Conservation (phyloP, 805 yeast species). For the Yarrowia bubula region DNA sequence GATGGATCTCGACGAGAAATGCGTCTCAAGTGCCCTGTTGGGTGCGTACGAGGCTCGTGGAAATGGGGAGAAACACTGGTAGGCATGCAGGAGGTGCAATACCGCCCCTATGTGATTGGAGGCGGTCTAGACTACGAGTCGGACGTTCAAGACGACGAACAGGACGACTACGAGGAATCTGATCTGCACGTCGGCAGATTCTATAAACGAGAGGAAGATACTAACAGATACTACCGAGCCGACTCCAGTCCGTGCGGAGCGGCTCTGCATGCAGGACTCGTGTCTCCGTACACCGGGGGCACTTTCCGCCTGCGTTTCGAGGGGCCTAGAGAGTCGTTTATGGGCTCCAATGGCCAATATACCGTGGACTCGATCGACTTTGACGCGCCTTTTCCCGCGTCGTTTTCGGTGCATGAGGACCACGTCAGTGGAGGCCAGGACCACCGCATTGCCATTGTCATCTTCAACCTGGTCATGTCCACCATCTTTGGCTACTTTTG, state of each 20-base stretch:
- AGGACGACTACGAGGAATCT: conserved; percentile 1
- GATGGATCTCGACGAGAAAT: conserved; percentile 6
- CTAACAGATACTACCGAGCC: conserved; percentile 54
- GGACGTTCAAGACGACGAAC: background rate
- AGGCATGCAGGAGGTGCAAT: conserved; percentile 65
- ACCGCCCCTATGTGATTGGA: conserved; percentile 72
- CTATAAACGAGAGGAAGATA: background rate
- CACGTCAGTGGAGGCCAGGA: conserved; percentile 56
- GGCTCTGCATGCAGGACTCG: conserved; percentile 79
- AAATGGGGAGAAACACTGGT: conserved; percentile 72
- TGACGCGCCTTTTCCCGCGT: conserved; percentile 70
- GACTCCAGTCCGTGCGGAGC: conserved; percentile 90
- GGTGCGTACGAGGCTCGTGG: conserved; percentile 77
- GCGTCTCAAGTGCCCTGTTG: conserved; percentile 74
- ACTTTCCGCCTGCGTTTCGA: conserved; percentile 61
- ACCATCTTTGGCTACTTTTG: conserved; percentile 44
- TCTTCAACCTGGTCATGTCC: conserved; percentile 58
- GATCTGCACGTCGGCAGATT: background rate
- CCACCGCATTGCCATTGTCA: conserved; percentile 57
- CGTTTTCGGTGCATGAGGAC: conserved; percentile 42
- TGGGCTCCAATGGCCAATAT: conserved; percentile 48
- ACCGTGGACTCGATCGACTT: conserved; percentile 57
- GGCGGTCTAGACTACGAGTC: conserved; percentile 50
- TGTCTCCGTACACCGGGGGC: conserved; percentile 76
- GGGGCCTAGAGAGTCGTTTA: conserved; percentile 48